Evolutionary conservation across 768 basidiomycete genomes (phyloP).

Genomic region (Hypsizygus marmoreus): DNA sequence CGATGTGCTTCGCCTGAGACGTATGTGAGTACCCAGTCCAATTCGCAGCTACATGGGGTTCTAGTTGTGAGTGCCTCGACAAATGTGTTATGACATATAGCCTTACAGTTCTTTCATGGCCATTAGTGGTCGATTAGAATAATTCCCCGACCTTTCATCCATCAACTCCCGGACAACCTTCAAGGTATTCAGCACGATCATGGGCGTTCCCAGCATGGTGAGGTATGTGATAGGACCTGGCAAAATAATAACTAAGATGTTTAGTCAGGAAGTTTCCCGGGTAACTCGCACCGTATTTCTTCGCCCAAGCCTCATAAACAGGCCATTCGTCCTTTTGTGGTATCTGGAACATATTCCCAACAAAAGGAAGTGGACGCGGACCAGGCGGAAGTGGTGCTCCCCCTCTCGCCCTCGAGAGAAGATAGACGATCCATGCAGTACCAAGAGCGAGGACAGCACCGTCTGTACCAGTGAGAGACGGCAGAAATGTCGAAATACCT

Average conservation of each 20-base stretch:
- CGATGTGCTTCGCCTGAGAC: slow-evolving; percentile 8
- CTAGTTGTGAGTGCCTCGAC: background rate
- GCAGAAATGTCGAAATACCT: background rate
- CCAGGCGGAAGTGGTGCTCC: slow-evolving; percentile 18
- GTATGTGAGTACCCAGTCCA: slow-evolving; percentile 14
- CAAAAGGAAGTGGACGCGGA: slow-evolving; percentile 19
- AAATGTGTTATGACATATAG: background rate
- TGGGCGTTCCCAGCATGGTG: slow-evolving; percentile 18
- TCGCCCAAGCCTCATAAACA: slow-evolving; percentile 21
- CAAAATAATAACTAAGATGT: background rate
- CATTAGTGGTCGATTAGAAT: slow-evolving; percentile 24
- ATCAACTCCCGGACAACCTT: slow-evolving; percentile 13
- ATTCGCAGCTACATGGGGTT: slow-evolving; percentile 3
- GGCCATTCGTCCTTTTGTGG: slow-evolving; percentile 24
- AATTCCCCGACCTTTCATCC: slow-evolving; percentile 19
- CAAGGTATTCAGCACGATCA: slow-evolving; percentile 23
- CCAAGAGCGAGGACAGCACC: slow-evolving; percentile 3
- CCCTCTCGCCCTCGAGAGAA: slow-evolving; percentile 8
- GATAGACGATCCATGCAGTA: slow-evolving; percentile 8
- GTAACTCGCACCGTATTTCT: slow-evolving; percentile 18
- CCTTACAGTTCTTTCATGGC: slow-evolving; percentile 20
- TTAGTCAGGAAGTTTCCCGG: background rate
- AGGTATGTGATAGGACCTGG: slow-evolving; percentile 21
- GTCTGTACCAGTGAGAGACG: slow-evolving; percentile 7
- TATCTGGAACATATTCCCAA: slow-evolving; percentile 25